Conservation (phyloP, 2,329 filamentous ascomycete species). For the Juglanconis sp. region DNA sequence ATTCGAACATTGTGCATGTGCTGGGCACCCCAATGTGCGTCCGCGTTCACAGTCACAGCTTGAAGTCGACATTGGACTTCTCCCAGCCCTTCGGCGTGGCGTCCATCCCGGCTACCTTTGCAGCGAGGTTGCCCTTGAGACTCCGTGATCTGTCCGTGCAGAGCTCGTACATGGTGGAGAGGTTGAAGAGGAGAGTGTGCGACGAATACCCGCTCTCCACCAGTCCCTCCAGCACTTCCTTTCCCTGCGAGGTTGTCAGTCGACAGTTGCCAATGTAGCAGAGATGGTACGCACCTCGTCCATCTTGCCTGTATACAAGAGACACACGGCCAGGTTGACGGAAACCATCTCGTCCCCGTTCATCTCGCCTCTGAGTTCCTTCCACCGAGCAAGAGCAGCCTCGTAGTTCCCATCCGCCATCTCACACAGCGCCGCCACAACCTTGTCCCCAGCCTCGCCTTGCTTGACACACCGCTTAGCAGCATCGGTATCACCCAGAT, state of each 20-base stretch:
- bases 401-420: slow-evolving; percentile 77
- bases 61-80: slow-evolving; percentile 71
- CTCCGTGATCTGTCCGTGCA: slow-evolving; percentile 73
- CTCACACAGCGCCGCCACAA: slow-evolving; percentile 66
- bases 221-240: slow-evolving; percentile 62
- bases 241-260: slow-evolving; percentile 50
- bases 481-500: slow-evolving; percentile 71
- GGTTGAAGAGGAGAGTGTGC: slow-evolving; percentile 80
- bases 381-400: slow-evolving; percentile 62
- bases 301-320: slow-evolving; percentile 78
- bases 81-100: slow-evolving; percentile 63
- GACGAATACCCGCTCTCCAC: slow-evolving; percentile 64
- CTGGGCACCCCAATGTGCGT: neutral
- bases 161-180: slow-evolving; percentile 88
- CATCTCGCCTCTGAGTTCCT: slow-evolving; percentile 38
- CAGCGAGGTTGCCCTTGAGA: slow-evolving; percentile 69
- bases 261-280: neutral
- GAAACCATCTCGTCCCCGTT: slow-evolving; percentile 64
- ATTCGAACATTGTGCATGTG: neutral
- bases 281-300: slow-evolving; percentile 50
- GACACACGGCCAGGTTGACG: slow-evolving; percentile 80
- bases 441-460: slow-evolving; percentile 37
- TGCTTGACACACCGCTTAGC: slow-evolving; percentile 55
- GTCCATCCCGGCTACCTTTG: slow-evolving; percentile 61
- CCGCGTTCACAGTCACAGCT: slow-evolving; percentile 47